phyloP scores from a whole-genome alignment of 108 stramenopile species.

The Chaetoceros tenuissimus region DNA sequence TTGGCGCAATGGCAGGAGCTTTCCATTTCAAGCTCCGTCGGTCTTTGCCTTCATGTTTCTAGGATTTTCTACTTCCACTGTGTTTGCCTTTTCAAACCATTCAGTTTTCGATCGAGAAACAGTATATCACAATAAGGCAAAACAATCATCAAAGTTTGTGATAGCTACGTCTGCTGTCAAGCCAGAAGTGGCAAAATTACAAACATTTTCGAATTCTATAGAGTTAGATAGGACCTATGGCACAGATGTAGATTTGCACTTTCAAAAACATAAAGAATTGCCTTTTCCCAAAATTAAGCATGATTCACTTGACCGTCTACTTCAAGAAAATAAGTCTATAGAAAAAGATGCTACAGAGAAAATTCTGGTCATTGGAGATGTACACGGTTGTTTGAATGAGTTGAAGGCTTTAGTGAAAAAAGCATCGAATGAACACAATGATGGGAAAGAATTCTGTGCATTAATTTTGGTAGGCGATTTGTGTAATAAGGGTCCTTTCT shows the following conservation, averaged over 20 bases:
- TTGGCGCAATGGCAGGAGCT: too few species aligned
- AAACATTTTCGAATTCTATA: too few species aligned
- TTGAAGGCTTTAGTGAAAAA: constrained; percentile 46
- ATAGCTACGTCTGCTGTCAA: too few species aligned
- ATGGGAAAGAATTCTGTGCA: constrained; percentile 26
- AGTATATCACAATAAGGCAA: too few species aligned
- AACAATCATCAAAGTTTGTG: too few species aligned
- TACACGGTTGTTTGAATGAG: constrained; percentile 79
- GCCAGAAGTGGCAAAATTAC: too few species aligned
- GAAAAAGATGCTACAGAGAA: not conserved
- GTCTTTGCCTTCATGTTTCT: too few species aligned
- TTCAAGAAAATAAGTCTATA: constrained; percentile 4
- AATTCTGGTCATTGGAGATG: constrained; percentile 75
- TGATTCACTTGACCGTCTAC: too few species aligned
- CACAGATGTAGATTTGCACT: constrained; percentile 40
- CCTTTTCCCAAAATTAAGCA: constrained; percentile 27
- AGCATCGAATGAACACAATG: constrained; percentile 33
- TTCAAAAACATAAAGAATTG: constrained; percentile 24
- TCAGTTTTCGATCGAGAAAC: too few species aligned
- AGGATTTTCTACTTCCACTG: too few species aligned
- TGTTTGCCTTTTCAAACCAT: too few species aligned
- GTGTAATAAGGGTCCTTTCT: constrained; percentile 84
- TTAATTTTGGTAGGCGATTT: constrained; percentile 87
- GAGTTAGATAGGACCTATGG: constrained; percentile 9
- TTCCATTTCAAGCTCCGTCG: too few species aligned